Evolutionary conservation across 495 filamentous ascomycete genomes (phyloP).

Genomic region (Neurospora tetraspora): DNA sequence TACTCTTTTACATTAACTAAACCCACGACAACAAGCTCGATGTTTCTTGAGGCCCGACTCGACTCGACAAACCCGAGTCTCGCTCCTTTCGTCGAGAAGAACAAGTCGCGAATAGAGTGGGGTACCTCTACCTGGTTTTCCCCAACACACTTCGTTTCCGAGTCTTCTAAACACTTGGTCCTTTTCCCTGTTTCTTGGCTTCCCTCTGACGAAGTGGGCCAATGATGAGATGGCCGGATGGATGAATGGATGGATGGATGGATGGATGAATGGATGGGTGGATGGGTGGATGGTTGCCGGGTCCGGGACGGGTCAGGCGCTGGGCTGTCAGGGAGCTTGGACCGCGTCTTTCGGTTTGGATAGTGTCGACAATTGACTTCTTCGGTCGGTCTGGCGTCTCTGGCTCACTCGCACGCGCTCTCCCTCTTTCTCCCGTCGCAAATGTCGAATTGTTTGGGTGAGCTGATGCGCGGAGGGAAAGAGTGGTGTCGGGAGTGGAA

Average conservation of each 20-base stretch:
- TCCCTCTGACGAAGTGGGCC: background rate
- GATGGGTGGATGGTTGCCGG: background rate
- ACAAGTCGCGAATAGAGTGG: background rate
- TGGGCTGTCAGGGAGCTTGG: background rate
- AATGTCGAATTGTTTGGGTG: background rate
- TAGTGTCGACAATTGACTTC: background rate
- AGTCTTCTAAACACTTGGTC: background rate
- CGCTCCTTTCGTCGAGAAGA: background rate
- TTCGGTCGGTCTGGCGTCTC: background rate
- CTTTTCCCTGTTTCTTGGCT: conserved; percentile 1
- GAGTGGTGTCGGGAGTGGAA: background rate
- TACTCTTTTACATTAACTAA: background rate
- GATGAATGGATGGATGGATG: background rate
- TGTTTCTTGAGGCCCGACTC: background rate
- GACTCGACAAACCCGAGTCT: background rate
- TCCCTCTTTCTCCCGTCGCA: background rate
- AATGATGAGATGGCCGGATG: background rate
- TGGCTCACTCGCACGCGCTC: background rate
- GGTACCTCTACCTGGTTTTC: background rate
- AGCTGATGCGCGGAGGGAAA: background rate
- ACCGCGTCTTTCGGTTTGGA: background rate
- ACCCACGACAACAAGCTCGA: background rate
- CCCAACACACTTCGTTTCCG: background rate
- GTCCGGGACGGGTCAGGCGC: background rate
- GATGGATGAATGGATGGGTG: background rate